A percentile compares a stretch with the other conserved stretches of the same genome.
Evolutionary conservation across 1,139 yeast genomes (phyloP).

Genomic region (Geotrichum bryndzae): DNA sequence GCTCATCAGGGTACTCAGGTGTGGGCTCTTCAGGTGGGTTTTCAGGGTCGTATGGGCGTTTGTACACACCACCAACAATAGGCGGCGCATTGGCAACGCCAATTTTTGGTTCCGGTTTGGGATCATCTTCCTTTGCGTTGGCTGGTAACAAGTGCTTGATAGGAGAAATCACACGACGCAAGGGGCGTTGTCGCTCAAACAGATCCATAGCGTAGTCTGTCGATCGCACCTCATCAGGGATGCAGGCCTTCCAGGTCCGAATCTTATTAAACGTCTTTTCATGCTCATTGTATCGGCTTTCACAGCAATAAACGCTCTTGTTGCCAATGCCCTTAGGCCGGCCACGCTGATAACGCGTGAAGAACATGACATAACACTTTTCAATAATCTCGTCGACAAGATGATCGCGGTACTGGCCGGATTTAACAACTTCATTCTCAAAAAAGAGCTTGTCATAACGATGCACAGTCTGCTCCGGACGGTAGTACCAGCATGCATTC

Average conservation of each 20-base stretch:
- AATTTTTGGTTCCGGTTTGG: conserved; percentile 75
- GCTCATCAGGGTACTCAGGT: conserved; percentile 41
- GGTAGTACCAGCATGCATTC: conserved; percentile 95
- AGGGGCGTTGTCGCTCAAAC: conserved; percentile 44
- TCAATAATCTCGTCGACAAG: conserved; percentile 81
- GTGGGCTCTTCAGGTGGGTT: conserved; percentile 67
- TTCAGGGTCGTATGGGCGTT: conserved; percentile 64
- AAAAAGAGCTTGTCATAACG: conserved; percentile 81
- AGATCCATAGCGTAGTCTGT: conserved; percentile 67
- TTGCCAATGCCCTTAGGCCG: conserved; percentile 70
- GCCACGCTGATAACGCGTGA: conserved; percentile 91
- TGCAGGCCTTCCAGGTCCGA: conserved; percentile 97
- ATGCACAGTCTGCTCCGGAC: conserved; percentile 97
- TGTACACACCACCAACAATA: conserved; percentile 79
- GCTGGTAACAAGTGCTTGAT: conserved; percentile 68
- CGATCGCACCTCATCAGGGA: conserved; percentile 92
- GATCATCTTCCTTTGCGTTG: conserved; percentile 64
- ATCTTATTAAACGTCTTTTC: conserved; percentile 89
- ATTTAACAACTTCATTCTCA: conserved; percentile 90
- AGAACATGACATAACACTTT: conserved; percentile 89
- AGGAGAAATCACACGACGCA: conserved; percentile 75
- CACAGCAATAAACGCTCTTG: conserved; percentile 82
- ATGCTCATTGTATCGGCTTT: conserved; percentile 84
- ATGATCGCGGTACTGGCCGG: conserved; percentile 96
- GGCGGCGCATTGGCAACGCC: conserved; percentile 90